Percentiles rank a stretch among this genome's conserved stretches.
Evolutionary conservation across 2,329 filamentous ascomycete species (phyloP).

Genomic region (Apiospora hydei): DNA sequence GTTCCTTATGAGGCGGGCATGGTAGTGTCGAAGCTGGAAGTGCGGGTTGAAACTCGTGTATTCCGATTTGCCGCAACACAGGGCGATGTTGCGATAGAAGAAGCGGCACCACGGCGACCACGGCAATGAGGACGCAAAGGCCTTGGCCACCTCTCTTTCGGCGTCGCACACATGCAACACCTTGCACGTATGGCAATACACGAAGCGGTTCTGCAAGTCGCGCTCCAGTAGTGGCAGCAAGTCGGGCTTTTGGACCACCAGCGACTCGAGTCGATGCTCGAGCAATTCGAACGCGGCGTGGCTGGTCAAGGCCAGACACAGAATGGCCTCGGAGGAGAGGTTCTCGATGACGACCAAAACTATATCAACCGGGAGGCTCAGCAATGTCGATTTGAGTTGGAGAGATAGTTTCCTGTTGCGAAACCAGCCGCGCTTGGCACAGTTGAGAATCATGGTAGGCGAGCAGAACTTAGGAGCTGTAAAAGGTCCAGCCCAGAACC

Average conservation of each 20-base stretch:
- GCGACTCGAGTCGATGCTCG: slow-evolving; percentile 3
- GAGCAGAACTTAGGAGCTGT: background rate
- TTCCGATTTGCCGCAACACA: slow-evolving; percentile 1
- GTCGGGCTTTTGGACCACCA: background rate
- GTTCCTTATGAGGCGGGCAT: slow-evolving; percentile 4
- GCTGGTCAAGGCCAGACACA: slow-evolving; percentile 4
- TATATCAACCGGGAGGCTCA: background rate
- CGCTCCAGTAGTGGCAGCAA: background rate
- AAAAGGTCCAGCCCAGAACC: background rate
- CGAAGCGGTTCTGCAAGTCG: slow-evolving; percentile 18
- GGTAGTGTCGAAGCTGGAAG: slow-evolving; percentile 11
- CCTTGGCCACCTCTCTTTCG: background rate
- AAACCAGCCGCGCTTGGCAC: slow-evolving; percentile 7
- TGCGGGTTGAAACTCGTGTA: background rate
- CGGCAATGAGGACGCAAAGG: background rate
- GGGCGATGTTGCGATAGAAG: slow-evolving; percentile 2
- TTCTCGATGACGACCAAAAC: background rate
- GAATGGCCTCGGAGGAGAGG: background rate
- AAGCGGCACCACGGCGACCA: background rate
- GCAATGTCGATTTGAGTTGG: background rate
- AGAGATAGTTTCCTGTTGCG: slow-evolving; percentile 2
- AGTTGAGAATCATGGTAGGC: background rate
- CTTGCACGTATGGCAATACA: slow-evolving; percentile 7
- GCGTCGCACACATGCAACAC: slow-evolving; percentile 3
- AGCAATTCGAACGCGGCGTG: slow-evolving; percentile 8